These are phyloP conservation scores for Hansenula anomala DNA, from an alignment of 1,139 yeast genomes.

Conservation along the genomic window DNA sequence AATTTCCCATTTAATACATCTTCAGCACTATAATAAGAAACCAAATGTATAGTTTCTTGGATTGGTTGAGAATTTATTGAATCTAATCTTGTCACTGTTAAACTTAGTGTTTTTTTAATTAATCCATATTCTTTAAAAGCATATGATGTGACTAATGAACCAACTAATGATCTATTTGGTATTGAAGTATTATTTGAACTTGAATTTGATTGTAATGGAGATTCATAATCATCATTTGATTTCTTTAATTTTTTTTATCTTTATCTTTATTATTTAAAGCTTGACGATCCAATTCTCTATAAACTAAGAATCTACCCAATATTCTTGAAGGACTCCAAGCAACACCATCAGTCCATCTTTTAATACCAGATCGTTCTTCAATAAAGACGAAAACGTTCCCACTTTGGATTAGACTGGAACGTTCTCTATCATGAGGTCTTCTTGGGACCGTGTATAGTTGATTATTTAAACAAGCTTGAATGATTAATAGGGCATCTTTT, in stretches of 20 bases:
- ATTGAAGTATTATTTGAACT: conserved; percentile 4
- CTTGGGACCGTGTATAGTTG: conserved; percentile 63
- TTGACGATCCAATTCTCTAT: conserved; percentile 68
- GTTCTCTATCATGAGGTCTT: conserved; percentile 79
- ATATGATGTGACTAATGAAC: conserved; percentile 55
- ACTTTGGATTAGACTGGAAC: conserved; percentile 58
- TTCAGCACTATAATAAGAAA: conserved; percentile 71
- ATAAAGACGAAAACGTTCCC: conserved; percentile 84
- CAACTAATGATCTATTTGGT: conserved; percentile 37
- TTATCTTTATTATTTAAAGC: conserved; percentile 24
- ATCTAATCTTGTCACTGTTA: conserved; percentile 34
- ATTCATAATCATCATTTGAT: conserved; percentile 2
- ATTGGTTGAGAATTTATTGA: conserved; percentile 3
- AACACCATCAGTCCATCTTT: conserved; percentile 93
- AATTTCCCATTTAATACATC: conserved; percentile 63
- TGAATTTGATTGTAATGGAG: conserved; percentile 4
- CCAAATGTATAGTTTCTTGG: conserved; percentile 61
- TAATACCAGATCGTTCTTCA: conserved; percentile 78
- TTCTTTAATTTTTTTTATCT: conserved; percentile 26
- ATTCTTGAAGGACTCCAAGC: conserved; percentile 91
- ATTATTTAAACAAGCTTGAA: conserved; percentile 70
- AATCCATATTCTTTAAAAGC: conserved; percentile 74
- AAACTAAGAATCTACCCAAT: conserved; percentile 75
- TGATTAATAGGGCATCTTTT: conserved; percentile 75
- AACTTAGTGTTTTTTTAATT: conserved; percentile 75